A percentile compares a stretch with the other conserved stretches of the same genome.
Conservation (phyloP, 1,139 yeast species). For the Tardiomyces depauwii region DNA sequence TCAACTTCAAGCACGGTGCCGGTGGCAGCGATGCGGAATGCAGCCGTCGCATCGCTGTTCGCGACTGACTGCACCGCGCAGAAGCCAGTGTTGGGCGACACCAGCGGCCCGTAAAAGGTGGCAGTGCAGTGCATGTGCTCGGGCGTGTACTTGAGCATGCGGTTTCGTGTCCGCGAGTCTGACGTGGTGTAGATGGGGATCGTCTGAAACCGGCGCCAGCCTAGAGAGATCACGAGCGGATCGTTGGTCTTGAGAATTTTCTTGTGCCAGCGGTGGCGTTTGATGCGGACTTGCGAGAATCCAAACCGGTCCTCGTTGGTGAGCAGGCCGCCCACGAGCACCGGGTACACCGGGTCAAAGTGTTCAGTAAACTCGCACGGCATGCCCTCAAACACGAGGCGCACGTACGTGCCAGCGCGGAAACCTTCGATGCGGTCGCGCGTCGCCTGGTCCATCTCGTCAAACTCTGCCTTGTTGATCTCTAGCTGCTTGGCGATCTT, state of each 20-base stretch:
- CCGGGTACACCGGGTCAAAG: constrained; percentile 75
- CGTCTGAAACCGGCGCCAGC: constrained; percentile 98
- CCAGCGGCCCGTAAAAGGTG: constrained; percentile 92
- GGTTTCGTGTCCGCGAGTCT: constrained; percentile 92
- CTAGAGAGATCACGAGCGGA: constrained; percentile 84
- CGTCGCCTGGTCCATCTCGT: constrained; percentile 61
- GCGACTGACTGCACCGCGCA: constrained; percentile 91
- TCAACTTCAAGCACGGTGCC: constrained; percentile 94
- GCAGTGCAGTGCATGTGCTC: constrained; percentile 97
- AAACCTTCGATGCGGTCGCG: constrained; percentile 82
- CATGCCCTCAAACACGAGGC: constrained; percentile 66
- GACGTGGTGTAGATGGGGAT: constrained; percentile 92
- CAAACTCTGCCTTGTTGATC: constrained; percentile 63
- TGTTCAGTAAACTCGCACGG: constrained; percentile 89
- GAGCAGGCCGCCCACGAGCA: constrained; percentile 81
- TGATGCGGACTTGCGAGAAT: constrained; percentile 80
- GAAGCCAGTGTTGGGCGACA: constrained; percentile 95
- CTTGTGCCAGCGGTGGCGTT: constrained; percentile 99
- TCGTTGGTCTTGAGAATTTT: constrained; percentile 92
- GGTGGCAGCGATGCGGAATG: constrained; percentile 95
- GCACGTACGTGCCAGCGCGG: constrained; percentile 89
- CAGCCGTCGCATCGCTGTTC: constrained; percentile 70
- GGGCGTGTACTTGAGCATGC: constrained; percentile 97
- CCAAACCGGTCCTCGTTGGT: constrained; percentile 92
- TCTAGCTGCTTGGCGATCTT: constrained; percentile 94